Conservation (phyloP, 2,329 filamentous ascomycete species). For the Hypocreales sp. region DNA sequence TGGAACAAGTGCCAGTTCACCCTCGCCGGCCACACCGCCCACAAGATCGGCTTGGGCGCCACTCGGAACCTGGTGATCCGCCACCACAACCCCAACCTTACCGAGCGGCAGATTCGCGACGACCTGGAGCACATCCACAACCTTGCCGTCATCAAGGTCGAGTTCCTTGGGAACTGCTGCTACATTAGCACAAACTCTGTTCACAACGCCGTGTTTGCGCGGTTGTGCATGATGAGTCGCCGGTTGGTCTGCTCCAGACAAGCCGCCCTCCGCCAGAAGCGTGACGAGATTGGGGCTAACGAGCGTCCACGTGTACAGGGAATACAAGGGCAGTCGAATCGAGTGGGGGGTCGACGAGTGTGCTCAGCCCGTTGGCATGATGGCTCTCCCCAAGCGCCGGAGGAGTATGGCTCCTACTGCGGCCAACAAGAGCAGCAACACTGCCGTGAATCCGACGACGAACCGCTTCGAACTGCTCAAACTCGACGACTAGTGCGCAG, state of each 20-base stretch:
- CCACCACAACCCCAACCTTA: constrained; percentile 40
- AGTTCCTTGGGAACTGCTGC: constrained; percentile 41
- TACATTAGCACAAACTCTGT: constrained; percentile 66
- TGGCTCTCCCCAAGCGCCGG: constrained; percentile 8
- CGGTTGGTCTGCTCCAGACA: constrained; percentile 25
- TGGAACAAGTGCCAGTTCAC: constrained; percentile 61
- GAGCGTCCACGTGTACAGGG: too few species aligned
- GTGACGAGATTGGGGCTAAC: too few species aligned
- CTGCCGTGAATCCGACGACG: too few species aligned
- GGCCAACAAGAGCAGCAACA: too few species aligned
- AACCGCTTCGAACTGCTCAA: too few species aligned
- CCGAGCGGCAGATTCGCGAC: constrained; percentile 47
- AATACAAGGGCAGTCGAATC: constrained; percentile 57
- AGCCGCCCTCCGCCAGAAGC: too few species aligned
- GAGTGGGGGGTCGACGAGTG: constrained; percentile 63
- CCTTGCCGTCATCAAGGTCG: constrained; percentile 51
- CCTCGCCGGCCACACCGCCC: constrained; percentile 44
- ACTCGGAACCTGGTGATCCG: constrained; percentile 61
- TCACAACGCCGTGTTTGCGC: constrained; percentile 58
- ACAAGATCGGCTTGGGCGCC: constrained; percentile 49
- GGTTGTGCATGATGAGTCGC: constrained; percentile 60
- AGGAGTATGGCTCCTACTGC: constrained; percentile 1
- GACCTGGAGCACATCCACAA: constrained; percentile 77
- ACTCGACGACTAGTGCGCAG: too few species aligned
- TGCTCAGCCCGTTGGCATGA: constrained; percentile 33